A percentile compares a stretch with the other conserved stretches of the same genome.
These are phyloP conservation scores for Thozetella sp. DNA, from an alignment of 495 filamentous ascomycete species.

Conservation along the genomic window DNA sequence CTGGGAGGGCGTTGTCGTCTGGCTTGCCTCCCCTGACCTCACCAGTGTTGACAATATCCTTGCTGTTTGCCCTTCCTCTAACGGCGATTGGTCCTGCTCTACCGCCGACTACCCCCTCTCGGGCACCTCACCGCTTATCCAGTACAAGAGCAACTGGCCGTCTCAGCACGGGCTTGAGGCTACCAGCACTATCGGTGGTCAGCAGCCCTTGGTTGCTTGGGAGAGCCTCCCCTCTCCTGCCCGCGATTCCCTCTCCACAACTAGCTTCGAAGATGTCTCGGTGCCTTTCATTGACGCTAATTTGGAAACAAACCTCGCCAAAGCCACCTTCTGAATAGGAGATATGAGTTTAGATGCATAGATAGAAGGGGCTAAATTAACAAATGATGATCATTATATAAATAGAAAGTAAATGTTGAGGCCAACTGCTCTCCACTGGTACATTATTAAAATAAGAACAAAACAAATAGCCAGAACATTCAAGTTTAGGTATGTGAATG, in stretches of 20 bases:
- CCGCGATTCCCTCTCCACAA: neutral
- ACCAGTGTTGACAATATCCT: neutral
- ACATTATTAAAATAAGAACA: too few species aligned
- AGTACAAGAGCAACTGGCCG: neutral
- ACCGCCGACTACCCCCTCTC: neutral
- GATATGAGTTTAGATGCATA: too few species aligned
- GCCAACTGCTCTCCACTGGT: too few species aligned
- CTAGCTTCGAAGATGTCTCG: neutral
- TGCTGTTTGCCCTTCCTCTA: neutral
- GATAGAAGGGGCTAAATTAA: too few species aligned
- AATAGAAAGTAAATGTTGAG: too few species aligned
- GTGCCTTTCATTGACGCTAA: neutral
- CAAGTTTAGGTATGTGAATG: too few species aligned
- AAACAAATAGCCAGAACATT: too few species aligned
- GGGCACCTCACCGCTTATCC: neutral
- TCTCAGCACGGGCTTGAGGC: neutral
- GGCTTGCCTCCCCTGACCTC: neutral
- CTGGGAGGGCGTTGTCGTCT: constrained; percentile 13
- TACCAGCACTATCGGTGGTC: neutral
- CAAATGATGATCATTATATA: too few species aligned
- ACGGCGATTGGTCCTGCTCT: neutral
- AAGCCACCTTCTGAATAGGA: neutral
- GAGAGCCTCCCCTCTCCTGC: neutral
- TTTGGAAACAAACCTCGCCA: neutral
- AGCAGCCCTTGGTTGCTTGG: neutral